Percentiles rank a stretch among this genome's conserved stretches.
phyloP scores from a whole-genome alignment of 805 yeast species.

The Debaryomyces hansenii region DNA sequence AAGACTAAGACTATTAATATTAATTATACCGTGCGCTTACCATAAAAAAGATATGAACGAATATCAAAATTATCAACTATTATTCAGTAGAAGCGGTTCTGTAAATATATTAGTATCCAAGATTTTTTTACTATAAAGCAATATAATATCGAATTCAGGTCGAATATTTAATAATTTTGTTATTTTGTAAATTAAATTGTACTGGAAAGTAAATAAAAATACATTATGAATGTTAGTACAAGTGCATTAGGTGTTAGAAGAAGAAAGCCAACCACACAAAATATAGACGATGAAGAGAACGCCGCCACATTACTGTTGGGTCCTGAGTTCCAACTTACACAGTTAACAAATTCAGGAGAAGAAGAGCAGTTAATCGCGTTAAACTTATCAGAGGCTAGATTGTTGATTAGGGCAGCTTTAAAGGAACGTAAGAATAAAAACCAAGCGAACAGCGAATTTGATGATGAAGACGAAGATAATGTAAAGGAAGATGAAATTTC shows the following conservation, averaged over 20 bases:
- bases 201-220: background rate
- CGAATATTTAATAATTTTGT: too few relatives aligned
- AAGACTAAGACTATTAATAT: too few relatives aligned
- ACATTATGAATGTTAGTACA: conserved; percentile 78
- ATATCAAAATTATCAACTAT: too few relatives aligned
- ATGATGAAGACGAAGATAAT: conserved; percentile 34
- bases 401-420: conserved; percentile 86
- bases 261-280: conserved; percentile 57
- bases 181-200: too few relatives aligned
- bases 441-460: conserved; percentile 16
- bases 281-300: conserved; percentile 86
- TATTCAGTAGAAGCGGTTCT: too few relatives aligned
- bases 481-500: conserved; percentile 47
- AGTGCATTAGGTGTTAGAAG: conserved; percentile 85
- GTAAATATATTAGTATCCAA: too few relatives aligned
- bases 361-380: conserved; percentile 77
- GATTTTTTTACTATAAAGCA: too few relatives aligned
- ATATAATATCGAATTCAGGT: too few relatives aligned
- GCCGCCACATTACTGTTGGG: conserved; percentile 86
- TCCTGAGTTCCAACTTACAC: conserved; percentile 84
- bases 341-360: conserved; percentile 78
- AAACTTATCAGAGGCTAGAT: conserved; percentile 85
- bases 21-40: too few relatives aligned
- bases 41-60: too few relatives aligned
- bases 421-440: conserved; percentile 54